Conservation (phyloP, 352 stramenopile genomes). For the Pythium coloratum region DNA sequence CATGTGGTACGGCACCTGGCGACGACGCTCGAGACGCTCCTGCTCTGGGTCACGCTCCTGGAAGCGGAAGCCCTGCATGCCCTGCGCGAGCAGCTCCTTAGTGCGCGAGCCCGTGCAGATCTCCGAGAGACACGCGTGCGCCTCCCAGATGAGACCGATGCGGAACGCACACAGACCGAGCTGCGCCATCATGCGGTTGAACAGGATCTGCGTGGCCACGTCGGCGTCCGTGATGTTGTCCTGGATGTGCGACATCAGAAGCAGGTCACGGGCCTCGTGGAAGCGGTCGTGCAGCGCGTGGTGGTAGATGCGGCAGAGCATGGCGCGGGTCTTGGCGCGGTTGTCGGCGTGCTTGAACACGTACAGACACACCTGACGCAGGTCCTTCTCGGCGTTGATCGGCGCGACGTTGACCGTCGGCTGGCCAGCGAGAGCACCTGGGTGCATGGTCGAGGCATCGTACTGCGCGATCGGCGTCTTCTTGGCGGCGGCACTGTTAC, state of each 20-base stretch:
- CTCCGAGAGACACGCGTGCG: constrained; percentile 97
- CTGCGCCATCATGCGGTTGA: constrained; percentile 94
- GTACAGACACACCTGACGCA: constrained; percentile 90
- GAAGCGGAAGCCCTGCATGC: constrained; percentile 89
- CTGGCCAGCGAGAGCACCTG: constrained; percentile 71
- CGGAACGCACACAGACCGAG: constrained; percentile 97
- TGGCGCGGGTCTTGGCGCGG: constrained; percentile 93
- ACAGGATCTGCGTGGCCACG: constrained; percentile 97
- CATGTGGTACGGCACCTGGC: constrained; percentile 98
- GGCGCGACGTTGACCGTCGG: constrained; percentile 56
- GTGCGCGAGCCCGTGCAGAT: constrained; percentile 92
- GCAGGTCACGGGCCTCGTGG: constrained; percentile 96
- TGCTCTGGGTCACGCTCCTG: constrained; percentile 96
- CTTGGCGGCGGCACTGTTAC: constrained; percentile 49
- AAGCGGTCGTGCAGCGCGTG: constrained; percentile 98
- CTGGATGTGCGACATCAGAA: constrained; percentile 99
- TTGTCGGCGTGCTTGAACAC: constrained; percentile 95
- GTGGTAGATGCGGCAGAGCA: constrained; percentile 98
- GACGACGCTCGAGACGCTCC: constrained; percentile 96
- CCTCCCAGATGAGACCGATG: constrained; percentile 93
- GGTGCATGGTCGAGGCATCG: constrained; percentile 68
- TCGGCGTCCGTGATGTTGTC: constrained; percentile 93
- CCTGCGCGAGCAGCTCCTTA: constrained; percentile 98
- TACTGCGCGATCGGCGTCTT: constrained; percentile 48
- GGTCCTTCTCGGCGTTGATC: constrained; percentile 79